Conservation (phyloP, 495 filamentous ascomycete species). For the Apodospora peruviana region DNA sequence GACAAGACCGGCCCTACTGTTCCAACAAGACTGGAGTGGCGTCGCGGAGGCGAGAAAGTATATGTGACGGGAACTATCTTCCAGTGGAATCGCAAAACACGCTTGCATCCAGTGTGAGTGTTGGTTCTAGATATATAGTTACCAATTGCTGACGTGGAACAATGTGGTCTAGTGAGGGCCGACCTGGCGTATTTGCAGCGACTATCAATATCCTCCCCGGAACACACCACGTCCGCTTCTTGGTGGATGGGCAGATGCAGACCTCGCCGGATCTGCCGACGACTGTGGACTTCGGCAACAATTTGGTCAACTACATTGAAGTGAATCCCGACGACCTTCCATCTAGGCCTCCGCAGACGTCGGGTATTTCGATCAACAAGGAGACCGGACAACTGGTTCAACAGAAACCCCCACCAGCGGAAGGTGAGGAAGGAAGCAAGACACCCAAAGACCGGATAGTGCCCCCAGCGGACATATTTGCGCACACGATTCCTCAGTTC, state of each 20-base stretch:
- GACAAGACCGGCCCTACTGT: constrained; percentile 61
- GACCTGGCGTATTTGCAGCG: constrained; percentile 60
- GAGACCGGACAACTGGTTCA: constrained; percentile 24
- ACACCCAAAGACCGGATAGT: constrained; percentile 35
- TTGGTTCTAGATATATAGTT: neutral
- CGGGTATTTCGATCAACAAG: constrained; percentile 13
- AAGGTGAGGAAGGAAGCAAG: constrained; percentile 34
- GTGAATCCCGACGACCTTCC: constrained; percentile 67
- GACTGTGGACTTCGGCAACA: constrained; percentile 93
- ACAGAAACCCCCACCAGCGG: constrained; percentile 21
- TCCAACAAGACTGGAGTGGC: constrained; percentile 81
- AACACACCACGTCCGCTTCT: constrained; percentile 93
- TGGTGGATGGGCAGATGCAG: constrained; percentile 89
- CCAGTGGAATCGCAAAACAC: constrained; percentile 88
- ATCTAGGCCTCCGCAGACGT: constrained; percentile 5
- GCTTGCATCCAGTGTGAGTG: constrained; percentile 78
- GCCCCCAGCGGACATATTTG: constrained; percentile 45
- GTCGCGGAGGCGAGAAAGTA: constrained; percentile 70
- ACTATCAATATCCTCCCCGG: constrained; percentile 79
- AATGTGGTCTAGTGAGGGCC: constrained; percentile 36
- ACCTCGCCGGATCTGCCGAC: constrained; percentile 83
- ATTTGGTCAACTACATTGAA: constrained; percentile 96
- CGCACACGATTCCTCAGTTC: constrained; percentile 70
- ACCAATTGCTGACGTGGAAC: constrained; percentile 10
- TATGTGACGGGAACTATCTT: constrained; percentile 97